Conservation (phyloP, 1,284 basidiomycete species). For the Psilocybe mexicana region DNA sequence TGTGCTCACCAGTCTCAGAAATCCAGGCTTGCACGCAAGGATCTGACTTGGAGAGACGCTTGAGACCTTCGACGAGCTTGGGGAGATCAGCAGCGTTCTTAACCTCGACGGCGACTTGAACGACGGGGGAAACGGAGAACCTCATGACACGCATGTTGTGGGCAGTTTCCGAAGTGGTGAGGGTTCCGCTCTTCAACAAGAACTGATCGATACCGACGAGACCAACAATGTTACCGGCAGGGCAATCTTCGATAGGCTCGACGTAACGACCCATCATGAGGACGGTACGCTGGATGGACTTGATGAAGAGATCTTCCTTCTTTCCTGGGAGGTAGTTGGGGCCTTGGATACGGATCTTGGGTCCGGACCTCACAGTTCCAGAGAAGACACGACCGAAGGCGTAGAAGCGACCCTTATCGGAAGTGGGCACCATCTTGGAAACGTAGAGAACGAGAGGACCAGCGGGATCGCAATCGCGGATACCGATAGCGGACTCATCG, state of each 20-base stretch:
- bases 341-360: slow-evolving; percentile 99
- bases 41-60: slow-evolving; percentile 99
- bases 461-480: slow-evolving; percentile 97
- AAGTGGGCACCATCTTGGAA: slow-evolving; percentile 99
- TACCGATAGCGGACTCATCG: slow-evolving; percentile 98
- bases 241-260: slow-evolving; percentile 99
- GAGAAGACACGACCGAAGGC: slow-evolving; percentile 99
- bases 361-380: slow-evolving; percentile 95
- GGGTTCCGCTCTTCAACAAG: slow-evolving; percentile 98
- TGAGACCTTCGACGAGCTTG: slow-evolving; percentile 99
- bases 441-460: slow-evolving; percentile 98
- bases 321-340: slow-evolving; percentile 99
- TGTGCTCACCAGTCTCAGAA: slow-evolving; percentile 93
- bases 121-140: slow-evolving; percentile 99
- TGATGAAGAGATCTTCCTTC: slow-evolving; percentile 98
- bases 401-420: slow-evolving; percentile 99
- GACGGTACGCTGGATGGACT: slow-evolving; percentile 98
- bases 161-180: slow-evolving; percentile 96
- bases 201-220: slow-evolving; percentile 99
- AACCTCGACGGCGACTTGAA: slow-evolving; percentile 98
- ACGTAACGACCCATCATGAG: slow-evolving; percentile 99
- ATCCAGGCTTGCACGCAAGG: slow-evolving; percentile 99
- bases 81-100: slow-evolving; percentile 99
- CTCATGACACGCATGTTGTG: slow-evolving; percentile 99
- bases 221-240: slow-evolving; percentile 98